phyloP scores from a whole-genome alignment of 2,329 filamentous ascomycete species.

The Fusarium oxysporum region DNA sequence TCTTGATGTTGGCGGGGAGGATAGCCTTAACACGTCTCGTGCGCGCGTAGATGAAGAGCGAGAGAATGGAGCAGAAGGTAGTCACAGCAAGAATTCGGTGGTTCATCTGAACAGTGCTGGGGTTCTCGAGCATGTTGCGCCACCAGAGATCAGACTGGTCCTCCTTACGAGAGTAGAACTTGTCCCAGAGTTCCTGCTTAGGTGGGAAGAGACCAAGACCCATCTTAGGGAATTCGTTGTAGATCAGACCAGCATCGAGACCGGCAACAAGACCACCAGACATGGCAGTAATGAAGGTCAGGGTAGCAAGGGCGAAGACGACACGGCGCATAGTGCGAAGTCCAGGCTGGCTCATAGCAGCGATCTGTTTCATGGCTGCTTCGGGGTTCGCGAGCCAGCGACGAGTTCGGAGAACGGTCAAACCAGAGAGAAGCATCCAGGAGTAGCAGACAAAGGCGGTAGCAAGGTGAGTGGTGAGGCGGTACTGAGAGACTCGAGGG shows the following conservation, averaged over 20 bases:
- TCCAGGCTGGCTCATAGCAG: conserved; percentile 72
- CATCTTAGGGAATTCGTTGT: conserved; percentile 99
- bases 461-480: conserved; percentile 87
- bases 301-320: conserved; percentile 74
- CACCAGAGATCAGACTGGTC: conserved; percentile 90
- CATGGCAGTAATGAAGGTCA: conserved; percentile 92
- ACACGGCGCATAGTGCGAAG: conserved; percentile 79
- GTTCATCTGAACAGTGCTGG: conserved; percentile 92
- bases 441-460: conserved; percentile 93
- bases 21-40: conserved; percentile 67
- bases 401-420: conserved; percentile 83
- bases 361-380: conserved; percentile 69
- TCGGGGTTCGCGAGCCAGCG: conserved; percentile 76
- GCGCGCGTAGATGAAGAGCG: conserved; percentile 84
- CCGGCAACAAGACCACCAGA: conserved; percentile 94
- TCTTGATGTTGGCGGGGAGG: conserved; percentile 72
- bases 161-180: conserved; percentile 83
- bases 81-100: conserved; percentile 92
- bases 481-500: conserved; percentile 94
- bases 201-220: conserved; percentile 85
- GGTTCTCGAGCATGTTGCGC: conserved; percentile 98
- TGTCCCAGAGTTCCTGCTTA: conserved; percentile 82
- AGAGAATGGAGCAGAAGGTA: conserved; percentile 84
- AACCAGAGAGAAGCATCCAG: conserved; percentile 91
- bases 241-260: conserved; percentile 95